Base-by-base conservation (phyloP, 306 rosid species). In the apple (Malus domestica) region DNA sequence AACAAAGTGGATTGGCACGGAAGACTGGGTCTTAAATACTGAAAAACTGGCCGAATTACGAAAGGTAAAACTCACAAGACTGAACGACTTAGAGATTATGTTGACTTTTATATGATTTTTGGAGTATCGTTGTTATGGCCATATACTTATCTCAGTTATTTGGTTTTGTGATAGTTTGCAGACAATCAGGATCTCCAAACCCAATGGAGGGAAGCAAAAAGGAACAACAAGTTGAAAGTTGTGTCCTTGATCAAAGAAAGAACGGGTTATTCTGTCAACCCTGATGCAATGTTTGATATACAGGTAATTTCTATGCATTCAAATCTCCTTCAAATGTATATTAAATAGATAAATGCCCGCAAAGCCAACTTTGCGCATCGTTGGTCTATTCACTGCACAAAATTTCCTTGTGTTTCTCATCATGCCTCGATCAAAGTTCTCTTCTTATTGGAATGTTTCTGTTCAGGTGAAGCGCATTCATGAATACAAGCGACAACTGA, bases 381-480 rank as follows among this genome's bases (percentile, higher is more conserved):
- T 32, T 38, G 38, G 76, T 40, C 5, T 30, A 38, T 67, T 0
- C 13, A 10, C n/a, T n/a, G 13, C 22, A 62, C 61, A 52, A 33
- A 46, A 23, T 66, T 25, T 16, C 49, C 61, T 74, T 32, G 59
- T 35, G 23, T 77, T 54, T 51, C 16, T 42, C 13, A 11, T 5
- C 27, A 29, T 44, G 35, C 44, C 55, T 15, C 55, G 16, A 71
- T 54, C 64, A n/a, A 71, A 71, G 8, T 82, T 70, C 59, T 19
- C 68, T 71, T 57, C 62, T 20, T 57, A 12, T 61, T 61, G 2
- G 67, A 23, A 27, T 27, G 35, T 3, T 27, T 74, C 27, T 77
- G 14, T 85, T 72, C 74, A 95, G 99, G 99, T 95, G 83, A 95
- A 95, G 91, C 94, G 99, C 83, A 95, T 95, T 84, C 99, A 95